These are phyloP conservation scores for Drechslerella coelobrocha DNA, from an alignment of 2,329 filamentous ascomycete species.

Conservation along the genomic window DNA sequence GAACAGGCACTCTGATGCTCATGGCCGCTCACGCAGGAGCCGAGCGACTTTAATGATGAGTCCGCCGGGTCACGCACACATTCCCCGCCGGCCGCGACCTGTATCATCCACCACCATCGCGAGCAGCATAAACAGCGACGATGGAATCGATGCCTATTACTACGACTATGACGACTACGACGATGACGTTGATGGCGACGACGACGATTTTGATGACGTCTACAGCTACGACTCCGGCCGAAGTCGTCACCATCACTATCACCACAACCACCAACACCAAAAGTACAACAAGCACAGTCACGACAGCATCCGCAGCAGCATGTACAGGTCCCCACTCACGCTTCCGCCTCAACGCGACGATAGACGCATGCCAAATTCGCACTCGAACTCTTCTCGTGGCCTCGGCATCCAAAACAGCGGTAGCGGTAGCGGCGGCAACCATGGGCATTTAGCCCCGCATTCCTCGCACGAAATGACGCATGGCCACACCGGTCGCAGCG, in stretches of 20 bases:
- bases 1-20: neutral
- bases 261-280: conserved; percentile 30
- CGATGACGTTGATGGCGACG: conserved; percentile 13
- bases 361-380: neutral
- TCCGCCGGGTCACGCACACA: neutral
- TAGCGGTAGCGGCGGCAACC: too few species aligned
- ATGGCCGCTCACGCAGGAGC: neutral
- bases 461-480: conserved; percentile 15
- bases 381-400: neutral
- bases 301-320: neutral
- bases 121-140: conserved; percentile 16
- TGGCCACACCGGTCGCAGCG: neutral
- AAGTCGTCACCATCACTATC: conserved; percentile 13
- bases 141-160: conserved; percentile 9
- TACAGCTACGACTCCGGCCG: conserved; percentile 19
- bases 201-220: conserved; percentile 19
- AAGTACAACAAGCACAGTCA: neutral
- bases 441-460: conserved; percentile 30
- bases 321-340: neutral
- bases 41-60: neutral
- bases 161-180: conserved; percentile 14
- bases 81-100: conserved; percentile 22
- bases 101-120: conserved; percentile 42
- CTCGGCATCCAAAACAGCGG: neutral
- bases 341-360: neutral